These are phyloP conservation scores for Heimioporus sp. DNA, from an alignment of 768 basidiomycete species.

Conservation along the genomic window DNA sequence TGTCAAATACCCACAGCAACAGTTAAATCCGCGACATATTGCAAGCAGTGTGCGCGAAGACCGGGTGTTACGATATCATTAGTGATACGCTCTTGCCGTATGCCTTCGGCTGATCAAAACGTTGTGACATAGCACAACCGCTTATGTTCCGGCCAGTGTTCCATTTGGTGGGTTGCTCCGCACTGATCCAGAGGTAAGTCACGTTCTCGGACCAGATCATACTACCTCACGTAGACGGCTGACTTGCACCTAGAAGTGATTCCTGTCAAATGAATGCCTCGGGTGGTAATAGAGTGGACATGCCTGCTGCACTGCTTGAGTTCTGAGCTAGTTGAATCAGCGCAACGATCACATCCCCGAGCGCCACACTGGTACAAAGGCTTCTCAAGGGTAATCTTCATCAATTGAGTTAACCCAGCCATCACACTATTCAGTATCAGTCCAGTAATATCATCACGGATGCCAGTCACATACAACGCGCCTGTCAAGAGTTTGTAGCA, in stretches of 20 bases:
- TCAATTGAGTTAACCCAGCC: constrained; percentile 23
- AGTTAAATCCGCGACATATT: no score
- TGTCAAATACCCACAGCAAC: no score
- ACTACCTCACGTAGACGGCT: constrained; percentile 39
- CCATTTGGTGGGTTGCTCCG: constrained; percentile 34
- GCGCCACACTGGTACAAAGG: constrained; percentile 33
- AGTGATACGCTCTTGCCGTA: neutral
- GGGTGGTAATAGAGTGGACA: constrained; percentile 1
- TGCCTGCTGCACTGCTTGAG: constrained; percentile 40
- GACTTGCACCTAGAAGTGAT: constrained; percentile 36
- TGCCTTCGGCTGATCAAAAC: constrained; percentile 22
- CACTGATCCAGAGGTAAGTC: constrained; percentile 27
- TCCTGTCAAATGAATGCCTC: neutral
- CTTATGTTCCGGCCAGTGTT: constrained; percentile 38
- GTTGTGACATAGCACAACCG: constrained; percentile 29
- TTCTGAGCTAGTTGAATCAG: constrained; percentile 10
- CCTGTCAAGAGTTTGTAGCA: constrained; percentile 34
- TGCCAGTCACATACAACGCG: constrained; percentile 22
- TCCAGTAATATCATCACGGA: neutral
- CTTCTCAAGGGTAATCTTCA: constrained; percentile 31
- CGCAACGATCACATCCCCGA: constrained; percentile 23
- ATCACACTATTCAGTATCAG: constrained; percentile 23
- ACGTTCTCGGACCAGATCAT: neutral
- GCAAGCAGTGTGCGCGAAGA: no score
- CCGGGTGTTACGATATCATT: no score